A percentile compares a stretch with the other conserved stretches of the same genome.
phyloP scores from a whole-genome alignment of 257 asterid species.

The Linaria vulgaris region DNA sequence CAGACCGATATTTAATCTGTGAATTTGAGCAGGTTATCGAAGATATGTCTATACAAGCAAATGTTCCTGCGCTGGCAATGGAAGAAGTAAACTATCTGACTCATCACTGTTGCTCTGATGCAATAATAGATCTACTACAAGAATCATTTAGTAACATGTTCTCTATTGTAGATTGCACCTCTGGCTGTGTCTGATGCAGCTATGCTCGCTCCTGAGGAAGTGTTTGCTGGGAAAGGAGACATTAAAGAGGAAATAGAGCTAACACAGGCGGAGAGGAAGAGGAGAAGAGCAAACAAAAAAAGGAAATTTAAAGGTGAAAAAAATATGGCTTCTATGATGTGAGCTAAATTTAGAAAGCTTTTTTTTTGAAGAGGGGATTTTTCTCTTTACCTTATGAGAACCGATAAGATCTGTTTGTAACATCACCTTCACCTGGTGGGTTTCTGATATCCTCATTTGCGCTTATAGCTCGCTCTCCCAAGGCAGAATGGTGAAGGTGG shows the following conservation, averaged over 20 bases:
- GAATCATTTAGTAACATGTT: slow-evolving; percentile 6
- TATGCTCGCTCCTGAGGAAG: slow-evolving; percentile 99
- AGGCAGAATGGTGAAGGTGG: not conserved
- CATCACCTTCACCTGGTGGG: not conserved
- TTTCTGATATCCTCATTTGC: not conserved
- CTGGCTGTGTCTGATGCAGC: slow-evolving; percentile 94
- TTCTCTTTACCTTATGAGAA: not conserved
- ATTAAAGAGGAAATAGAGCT: slow-evolving; percentile 89
- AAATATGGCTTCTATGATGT: not conserved
- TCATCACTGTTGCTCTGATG: not conserved
- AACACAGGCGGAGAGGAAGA: slow-evolving; percentile 76
- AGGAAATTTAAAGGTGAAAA: slow-evolving; percentile 72
- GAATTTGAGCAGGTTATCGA: slow-evolving; percentile 65
- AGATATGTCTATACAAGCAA: slow-evolving; percentile 90
- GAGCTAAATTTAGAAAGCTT: not conserved
- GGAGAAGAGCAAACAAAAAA: slow-evolving; percentile 92
- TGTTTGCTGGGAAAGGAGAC: slow-evolving; percentile 87
- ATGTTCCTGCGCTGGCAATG: slow-evolving; percentile 95
- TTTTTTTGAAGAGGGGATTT: not conserved
- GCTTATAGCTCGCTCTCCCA: not conserved
- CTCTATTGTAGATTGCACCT: slow-evolving; percentile 73
- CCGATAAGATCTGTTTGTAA: not conserved
- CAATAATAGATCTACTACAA: not conserved
- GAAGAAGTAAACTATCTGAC: slow-evolving; percentile 71
- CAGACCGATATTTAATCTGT: slow-evolving; percentile 17